Percentiles rank a stretch among this genome's conserved stretches.
These are phyloP conservation scores for Pezicula radicicola DNA, from an alignment of 2,329 filamentous ascomycete genomes.

Conservation along the genomic window DNA sequence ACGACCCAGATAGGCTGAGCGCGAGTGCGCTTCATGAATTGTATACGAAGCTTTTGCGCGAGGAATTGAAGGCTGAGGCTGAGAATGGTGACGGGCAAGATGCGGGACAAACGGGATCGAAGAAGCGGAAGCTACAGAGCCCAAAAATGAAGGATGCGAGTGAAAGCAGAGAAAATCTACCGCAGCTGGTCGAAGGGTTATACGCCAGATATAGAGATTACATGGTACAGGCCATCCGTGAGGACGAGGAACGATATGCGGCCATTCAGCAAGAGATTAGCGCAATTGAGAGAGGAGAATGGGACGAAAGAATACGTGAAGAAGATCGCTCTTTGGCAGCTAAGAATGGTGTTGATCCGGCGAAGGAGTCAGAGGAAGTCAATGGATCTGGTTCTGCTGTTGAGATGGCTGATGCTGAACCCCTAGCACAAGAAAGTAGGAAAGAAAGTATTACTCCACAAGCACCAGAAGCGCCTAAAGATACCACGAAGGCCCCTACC, in stretches of 20 bases:
- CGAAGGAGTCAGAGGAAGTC: slow-evolving; percentile 4
- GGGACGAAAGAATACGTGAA: slow-evolving; percentile 37
- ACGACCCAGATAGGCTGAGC: slow-evolving; percentile 70
- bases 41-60: slow-evolving; percentile 72
- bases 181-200: slow-evolving; percentile 67
- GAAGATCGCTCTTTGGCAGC: slow-evolving; percentile 17
- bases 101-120: slow-evolving; percentile 50
- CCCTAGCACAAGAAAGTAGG: neutral
- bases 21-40: slow-evolving; percentile 76
- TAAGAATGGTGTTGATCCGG: slow-evolving; percentile 6
- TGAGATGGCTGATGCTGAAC: neutral
- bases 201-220: slow-evolving; percentile 73
- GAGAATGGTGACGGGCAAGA: slow-evolving; percentile 34
- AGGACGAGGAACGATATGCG: slow-evolving; percentile 69
- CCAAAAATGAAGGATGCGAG: slow-evolving; percentile 63
- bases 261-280: slow-evolving; percentile 64
- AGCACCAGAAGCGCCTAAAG: slow-evolving; percentile 6
- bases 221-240: slow-evolving; percentile 65
- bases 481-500: slow-evolving; percentile 1
- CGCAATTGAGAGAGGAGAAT: slow-evolving; percentile 60
- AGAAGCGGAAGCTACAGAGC: slow-evolving; percentile 72
- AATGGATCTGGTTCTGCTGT: slow-evolving; percentile 13
- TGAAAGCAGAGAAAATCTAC: slow-evolving; percentile 64
- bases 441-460: slow-evolving; percentile 3
- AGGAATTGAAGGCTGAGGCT: slow-evolving; percentile 60